Conservation (phyloP, 768 basidiomycete genomes). For the Boletus sp. region DNA sequence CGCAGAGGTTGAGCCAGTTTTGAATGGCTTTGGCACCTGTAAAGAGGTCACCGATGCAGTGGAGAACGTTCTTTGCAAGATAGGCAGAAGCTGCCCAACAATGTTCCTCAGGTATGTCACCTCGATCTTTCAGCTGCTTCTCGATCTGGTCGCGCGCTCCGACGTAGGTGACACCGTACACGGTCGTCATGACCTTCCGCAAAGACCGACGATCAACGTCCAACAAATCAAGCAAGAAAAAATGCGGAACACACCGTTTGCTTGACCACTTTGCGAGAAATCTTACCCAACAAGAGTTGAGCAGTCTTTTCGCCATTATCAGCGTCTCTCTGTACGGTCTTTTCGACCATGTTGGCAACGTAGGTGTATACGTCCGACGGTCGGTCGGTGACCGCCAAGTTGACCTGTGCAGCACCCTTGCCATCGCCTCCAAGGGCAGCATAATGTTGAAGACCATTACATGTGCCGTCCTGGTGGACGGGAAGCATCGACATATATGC, state of each 20-base stretch:
- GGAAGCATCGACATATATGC: constrained; percentile 70
- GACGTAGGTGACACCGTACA: constrained; percentile 95
- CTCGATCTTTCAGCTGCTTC: constrained; percentile 75
- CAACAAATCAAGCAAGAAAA: not conserved
- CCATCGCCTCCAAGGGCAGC: constrained; percentile 94
- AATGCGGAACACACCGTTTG: constrained; percentile 68
- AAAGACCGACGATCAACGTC: not conserved
- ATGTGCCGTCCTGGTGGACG: constrained; percentile 97
- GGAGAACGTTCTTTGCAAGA: constrained; percentile 74
- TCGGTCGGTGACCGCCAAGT: constrained; percentile 76
- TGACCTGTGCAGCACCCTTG: constrained; percentile 88
- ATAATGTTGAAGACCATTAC: constrained; percentile 98
- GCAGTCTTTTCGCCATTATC: constrained; percentile 54
- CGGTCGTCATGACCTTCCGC: constrained; percentile 92
- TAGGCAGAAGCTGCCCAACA: constrained; percentile 76
- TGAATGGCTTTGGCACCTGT: constrained; percentile 90
- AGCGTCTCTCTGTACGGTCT: constrained; percentile 56
- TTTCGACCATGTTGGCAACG: constrained; percentile 85
- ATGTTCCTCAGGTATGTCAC: constrained; percentile 69
- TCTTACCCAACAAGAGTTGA: constrained; percentile 64
- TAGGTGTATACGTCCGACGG: constrained; percentile 96
- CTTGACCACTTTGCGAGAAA: constrained; percentile 94
- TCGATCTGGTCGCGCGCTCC: constrained; percentile 96
- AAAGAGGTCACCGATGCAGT: constrained; percentile 89
- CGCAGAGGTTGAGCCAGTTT: constrained; percentile 82